Base-by-base conservation (phyloP, 331 rosid genomes). In the Saraca asoca region DNA sequence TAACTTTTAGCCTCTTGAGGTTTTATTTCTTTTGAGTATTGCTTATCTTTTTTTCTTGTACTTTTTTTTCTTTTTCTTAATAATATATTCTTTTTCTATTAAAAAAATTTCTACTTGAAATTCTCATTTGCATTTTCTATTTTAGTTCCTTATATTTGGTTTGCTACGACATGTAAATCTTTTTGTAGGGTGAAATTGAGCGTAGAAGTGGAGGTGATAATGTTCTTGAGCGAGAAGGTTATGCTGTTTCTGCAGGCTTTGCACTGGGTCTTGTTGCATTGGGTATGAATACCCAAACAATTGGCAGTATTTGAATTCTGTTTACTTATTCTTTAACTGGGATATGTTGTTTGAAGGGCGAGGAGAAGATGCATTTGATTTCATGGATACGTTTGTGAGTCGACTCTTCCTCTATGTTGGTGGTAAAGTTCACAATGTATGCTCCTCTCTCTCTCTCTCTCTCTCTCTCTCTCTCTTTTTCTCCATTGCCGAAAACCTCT, bases 161-260 rank as follows among this genome's bases (percentile, higher is more conserved):
- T 39, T 59, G 60, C 24, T 35, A 29, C 43, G 43, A 43, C 55
- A 58, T 38, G 62, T 59, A 54, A 49, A n/a, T 61, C 56, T 55
- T 73, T 62, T 69, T 69, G 18, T 78, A 93, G 98, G 88, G 87
- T 74, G 98, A 93, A 81, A 84, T 93, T 75, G 98, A 95, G 64
- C 91, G 90, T 57, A 79, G 98, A 70, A 90, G 97, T 77, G 95
- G 95, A 24, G 98, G 98, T 63, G 98, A 93, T 76, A 93, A 85
- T 80, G 98, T 90, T 70, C 97, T 90, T 55, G 98, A 93, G 83
- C 81, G 98, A 79, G 98, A 93, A 82, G 98, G 98, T 66, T 89
- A 89, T 80, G 88, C 98, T 81, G 97, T 93, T 74, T 90, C 97
- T 41, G 98, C 98, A 5, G 98, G 98, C 78, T 93, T 93, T 82